Base-by-base conservation (phyloP, 768 basidiomycete genomes). In the Melanogaster broomeanus region DNA sequence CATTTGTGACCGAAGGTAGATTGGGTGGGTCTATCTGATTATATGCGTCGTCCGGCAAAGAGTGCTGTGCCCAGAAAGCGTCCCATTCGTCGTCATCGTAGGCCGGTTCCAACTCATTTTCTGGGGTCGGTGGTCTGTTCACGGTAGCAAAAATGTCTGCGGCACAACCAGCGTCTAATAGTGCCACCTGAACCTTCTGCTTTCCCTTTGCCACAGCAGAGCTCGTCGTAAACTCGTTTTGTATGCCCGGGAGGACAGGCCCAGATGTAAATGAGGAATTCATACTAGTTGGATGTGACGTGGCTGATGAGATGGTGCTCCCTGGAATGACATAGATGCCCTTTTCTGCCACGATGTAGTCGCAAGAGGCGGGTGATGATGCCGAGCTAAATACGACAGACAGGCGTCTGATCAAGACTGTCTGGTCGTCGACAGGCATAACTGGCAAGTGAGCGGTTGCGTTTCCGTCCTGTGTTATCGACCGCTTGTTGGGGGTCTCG, bases 341-440 rank as follows among this genome's bases (percentile, higher is more conserved):
- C 19, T 74, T 69, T 15, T 73, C 61, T 5, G 84, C 80, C 43
- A 97, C 77, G 51, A 92, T 74, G 56, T 87, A 96, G 65, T 97
- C 92, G 50, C 90, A 66, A 12, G 84, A 85, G 16, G 71, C 72
- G 1, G 86, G 78, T 0, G 73, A 60, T 0, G 70, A 71, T 13
- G 87, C 77, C 10, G 83, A 83, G 56, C 84, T 90, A 71, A 93
- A 97, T 9, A 97, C 74, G 45, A 95, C 74, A 50, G 83, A 84
- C 48, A 94, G 68, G 35, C 87, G 79, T 34, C 94, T 81, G 48
- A 95, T 75, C 21, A 88, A 70, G 16, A 77, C 77, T 0, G 77
- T 57, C 51, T 78, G 70, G 25, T 77, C 72, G 16, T 78, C 73
- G 21, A 63, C 57, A 15, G 64, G 51, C n/a, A 51, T 34, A 13